A percentile compares a stretch with the other conserved stretches of the same genome.
These are phyloP conservation scores for Sugiyamaella mastotermitis DNA, from an alignment of 805 yeast genomes.

Conservation along the genomic window DNA sequence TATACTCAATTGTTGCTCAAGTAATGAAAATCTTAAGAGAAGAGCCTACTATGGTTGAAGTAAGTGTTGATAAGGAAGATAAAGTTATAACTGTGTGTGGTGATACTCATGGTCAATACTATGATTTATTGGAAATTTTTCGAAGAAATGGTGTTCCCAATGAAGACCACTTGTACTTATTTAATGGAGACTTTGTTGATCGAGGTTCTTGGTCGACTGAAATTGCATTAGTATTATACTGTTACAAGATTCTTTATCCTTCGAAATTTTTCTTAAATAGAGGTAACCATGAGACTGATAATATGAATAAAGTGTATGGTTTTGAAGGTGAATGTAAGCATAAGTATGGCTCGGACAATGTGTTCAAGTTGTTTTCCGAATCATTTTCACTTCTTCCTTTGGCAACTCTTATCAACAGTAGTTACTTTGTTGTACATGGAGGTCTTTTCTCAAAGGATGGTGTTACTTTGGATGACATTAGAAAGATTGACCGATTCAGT, in stretches of 20 bases:
- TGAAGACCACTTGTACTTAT: constrained; percentile 64
- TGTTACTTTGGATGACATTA: constrained; percentile 67
- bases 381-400: constrained; percentile 82
- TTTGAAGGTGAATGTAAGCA: constrained; percentile 92
- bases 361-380: constrained; percentile 78
- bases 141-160: constrained; percentile 64
- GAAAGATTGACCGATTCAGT: constrained; percentile 60
- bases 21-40: constrained; percentile 55
- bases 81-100: constrained; percentile 78
- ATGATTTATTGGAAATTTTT: constrained; percentile 80
- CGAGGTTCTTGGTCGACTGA: constrained; percentile 98
- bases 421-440: constrained; percentile 90
- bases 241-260: constrained; percentile 74
- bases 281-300: constrained; percentile 95
- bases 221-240: constrained; percentile 75
- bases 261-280: constrained; percentile 67
- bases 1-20: constrained; percentile 71
- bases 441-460: constrained; percentile 81
- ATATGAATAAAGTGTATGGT: constrained; percentile 95
- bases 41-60: constrained; percentile 75
- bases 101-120: constrained; percentile 96
- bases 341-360: constrained; percentile 67
- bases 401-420: constrained; percentile 71
- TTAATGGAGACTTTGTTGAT: constrained; percentile 97
- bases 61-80: constrained; percentile 35